phyloP scores from a whole-genome alignment of 352 stramenopile genomes.

The Bremia lactucae region DNA sequence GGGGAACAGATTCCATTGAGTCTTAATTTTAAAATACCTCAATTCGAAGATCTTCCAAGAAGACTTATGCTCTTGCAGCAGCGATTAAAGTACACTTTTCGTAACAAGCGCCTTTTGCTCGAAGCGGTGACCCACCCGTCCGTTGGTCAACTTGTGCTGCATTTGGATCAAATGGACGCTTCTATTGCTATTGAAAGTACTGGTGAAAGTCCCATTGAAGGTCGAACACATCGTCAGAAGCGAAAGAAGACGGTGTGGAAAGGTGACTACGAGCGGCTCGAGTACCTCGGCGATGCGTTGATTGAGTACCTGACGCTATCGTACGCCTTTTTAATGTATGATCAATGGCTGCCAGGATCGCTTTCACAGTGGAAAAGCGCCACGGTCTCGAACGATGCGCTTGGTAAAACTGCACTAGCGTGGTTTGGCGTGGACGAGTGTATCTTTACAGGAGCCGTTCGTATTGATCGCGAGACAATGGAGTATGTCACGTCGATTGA shows the following conservation, averaged over 20 bases:
- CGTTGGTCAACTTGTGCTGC: slow-evolving; percentile 47
- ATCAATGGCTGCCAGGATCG: slow-evolving; percentile 64
- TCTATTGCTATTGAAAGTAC: slow-evolving; percentile 1
- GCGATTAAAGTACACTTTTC: slow-evolving; percentile 75
- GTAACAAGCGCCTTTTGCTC: slow-evolving; percentile 61
- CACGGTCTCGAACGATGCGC: slow-evolving; percentile 76
- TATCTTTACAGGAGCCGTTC: slow-evolving; percentile 51
- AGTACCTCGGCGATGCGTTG: slow-evolving; percentile 83
- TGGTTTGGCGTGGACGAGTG: slow-evolving; percentile 79
- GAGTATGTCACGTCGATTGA: slow-evolving; percentile 34
- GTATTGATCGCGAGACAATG: slow-evolving; percentile 59
- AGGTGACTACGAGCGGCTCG: slow-evolving; percentile 82
- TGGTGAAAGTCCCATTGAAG: slow-evolving; percentile 11
- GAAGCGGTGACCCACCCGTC: slow-evolving; percentile 75
- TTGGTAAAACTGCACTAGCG: slow-evolving; percentile 69
- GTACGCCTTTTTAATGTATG: slow-evolving; percentile 64
- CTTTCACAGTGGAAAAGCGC: slow-evolving; percentile 79
- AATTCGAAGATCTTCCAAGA: slow-evolving; percentile 45
- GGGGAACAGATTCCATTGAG: slow-evolving; percentile 17
- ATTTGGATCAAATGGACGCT: slow-evolving; percentile 26
- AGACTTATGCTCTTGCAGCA: slow-evolving; percentile 54
- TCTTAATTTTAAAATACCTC: slow-evolving; percentile 42
- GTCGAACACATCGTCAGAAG: slow-evolving; percentile 20
- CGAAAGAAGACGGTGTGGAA: slow-evolving; percentile 46
- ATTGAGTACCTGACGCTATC: slow-evolving; percentile 85